A percentile compares a stretch with the other conserved stretches of the same genome.
Conservation (phyloP, 2,329 filamentous ascomycete genomes). For the Paraconiothyrium brasiliense region DNA sequence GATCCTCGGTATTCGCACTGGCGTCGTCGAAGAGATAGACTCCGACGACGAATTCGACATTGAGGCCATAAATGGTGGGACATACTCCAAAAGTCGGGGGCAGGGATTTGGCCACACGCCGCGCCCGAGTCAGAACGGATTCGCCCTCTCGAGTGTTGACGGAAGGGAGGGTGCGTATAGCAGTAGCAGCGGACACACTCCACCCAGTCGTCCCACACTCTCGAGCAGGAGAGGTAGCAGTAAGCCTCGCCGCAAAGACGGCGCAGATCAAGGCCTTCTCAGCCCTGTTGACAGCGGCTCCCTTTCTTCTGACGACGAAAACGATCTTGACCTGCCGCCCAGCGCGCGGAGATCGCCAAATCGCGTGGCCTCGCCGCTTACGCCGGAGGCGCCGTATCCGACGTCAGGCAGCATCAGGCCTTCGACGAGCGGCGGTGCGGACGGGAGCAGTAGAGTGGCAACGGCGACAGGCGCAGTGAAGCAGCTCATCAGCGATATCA, state of each 20-base stretch:
- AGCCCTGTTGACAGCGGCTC: slow-evolving; percentile 58
- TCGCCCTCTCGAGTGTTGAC: slow-evolving; percentile 61
- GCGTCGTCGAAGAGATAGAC: slow-evolving; percentile 95
- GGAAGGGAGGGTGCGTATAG: slow-evolving; percentile 66
- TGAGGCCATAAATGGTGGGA: slow-evolving; percentile 72
- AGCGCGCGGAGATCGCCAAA: slow-evolving; percentile 60
- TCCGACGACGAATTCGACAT: slow-evolving; percentile 99
- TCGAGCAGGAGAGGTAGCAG: slow-evolving; percentile 63
- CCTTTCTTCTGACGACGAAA: slow-evolving; percentile 56
- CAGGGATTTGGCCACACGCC: slow-evolving; percentile 81
- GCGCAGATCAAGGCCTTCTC: slow-evolving; percentile 65
- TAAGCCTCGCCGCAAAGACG: slow-evolving; percentile 57
- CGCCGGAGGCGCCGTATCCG: slow-evolving; percentile 47
- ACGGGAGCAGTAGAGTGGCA: slow-evolving; percentile 52
- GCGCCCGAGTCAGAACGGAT: slow-evolving; percentile 63
- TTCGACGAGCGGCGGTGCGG: slow-evolving; percentile 27
- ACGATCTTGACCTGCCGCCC: slow-evolving; percentile 67
- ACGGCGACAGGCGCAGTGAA: slow-evolving; percentile 80
- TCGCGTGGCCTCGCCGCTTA: slow-evolving; percentile 42
- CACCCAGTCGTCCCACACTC: slow-evolving; percentile 52
- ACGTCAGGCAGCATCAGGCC: slow-evolving; percentile 47
- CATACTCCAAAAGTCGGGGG: slow-evolving; percentile 83
- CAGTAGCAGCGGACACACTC: slow-evolving; percentile 64
- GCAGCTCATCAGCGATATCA: slow-evolving; percentile 78
- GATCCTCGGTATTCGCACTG: slow-evolving; percentile 94